Evolutionary conservation across 768 basidiomycete species (phyloP).

Genomic region (Termitomyces sp.): DNA sequence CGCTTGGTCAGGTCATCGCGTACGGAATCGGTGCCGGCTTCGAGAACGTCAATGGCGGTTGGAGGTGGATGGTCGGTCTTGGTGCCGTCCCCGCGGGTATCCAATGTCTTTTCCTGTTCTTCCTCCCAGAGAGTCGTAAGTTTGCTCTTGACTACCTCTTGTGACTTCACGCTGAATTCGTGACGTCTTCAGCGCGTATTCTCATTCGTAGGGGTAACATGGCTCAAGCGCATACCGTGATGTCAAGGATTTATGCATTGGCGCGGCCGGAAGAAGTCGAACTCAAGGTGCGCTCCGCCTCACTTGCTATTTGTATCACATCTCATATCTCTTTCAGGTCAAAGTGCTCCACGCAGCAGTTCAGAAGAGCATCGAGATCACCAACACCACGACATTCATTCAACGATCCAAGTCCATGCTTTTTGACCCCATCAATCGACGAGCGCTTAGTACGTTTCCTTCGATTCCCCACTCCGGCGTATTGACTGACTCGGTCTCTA

Average conservation of each 20-base stretch:
- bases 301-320: background rate
- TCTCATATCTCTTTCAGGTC: conserved; percentile 34
- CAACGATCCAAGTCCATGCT: conserved; percentile 57
- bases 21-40: conserved; percentile 75
- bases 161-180: background rate
- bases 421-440: conserved; percentile 55
- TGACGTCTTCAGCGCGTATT: conserved; percentile 43
- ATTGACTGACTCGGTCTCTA: conserved; percentile 21
- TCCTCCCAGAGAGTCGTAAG: conserved; percentile 80
- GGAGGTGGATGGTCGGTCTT: conserved; percentile 85
- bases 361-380: conserved; percentile 58
- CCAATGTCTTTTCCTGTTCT: conserved; percentile 58
- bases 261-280: conserved; percentile 66
- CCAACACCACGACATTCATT: conserved; percentile 58
- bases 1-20: conserved; percentile 76
- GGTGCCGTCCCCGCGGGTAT: conserved; percentile 67
- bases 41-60: conserved; percentile 56
- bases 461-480: background rate
- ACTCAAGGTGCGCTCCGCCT: conserved; percentile 45
- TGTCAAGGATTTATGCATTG: conserved; percentile 67
- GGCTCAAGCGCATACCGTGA: conserved; percentile 49
- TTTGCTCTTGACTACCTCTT: conserved; percentile 7
- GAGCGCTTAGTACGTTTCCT: conserved; percentile 60
- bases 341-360: conserved; percentile 61
- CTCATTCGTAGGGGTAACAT: conserved; percentile 56